Conservation (phyloP, 257 asterid species). For the Lycium ferocissimum region DNA sequence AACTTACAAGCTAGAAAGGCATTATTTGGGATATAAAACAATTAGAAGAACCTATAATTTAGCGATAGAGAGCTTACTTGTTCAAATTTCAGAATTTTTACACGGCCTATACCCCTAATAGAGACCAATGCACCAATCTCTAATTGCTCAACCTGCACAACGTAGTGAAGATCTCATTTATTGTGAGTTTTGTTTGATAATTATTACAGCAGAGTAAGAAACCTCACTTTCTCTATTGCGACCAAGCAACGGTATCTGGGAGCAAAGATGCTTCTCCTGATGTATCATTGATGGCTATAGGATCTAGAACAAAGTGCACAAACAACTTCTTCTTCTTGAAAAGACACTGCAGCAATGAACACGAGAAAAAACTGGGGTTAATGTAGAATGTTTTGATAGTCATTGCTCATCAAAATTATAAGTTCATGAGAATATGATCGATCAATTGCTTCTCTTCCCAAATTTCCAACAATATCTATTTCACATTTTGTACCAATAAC, state of each 20-base stretch:
- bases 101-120: constrained; percentile 83
- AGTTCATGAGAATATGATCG: neutral
- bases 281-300: constrained; percentile 56
- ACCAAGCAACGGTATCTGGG: constrained; percentile 83
- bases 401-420: neutral
- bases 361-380: neutral
- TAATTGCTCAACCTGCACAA: constrained; percentile 66
- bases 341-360: constrained; percentile 55
- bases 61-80: constrained; percentile 51
- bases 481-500: neutral
- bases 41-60: neutral
- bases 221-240: constrained; percentile 72
- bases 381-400: neutral
- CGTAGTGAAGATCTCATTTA: constrained; percentile 16
- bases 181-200: neutral
- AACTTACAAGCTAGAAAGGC: neutral
- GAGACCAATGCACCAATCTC: constrained; percentile 78
- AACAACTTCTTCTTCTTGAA: constrained; percentile 61
- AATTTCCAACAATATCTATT: neutral
- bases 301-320: constrained; percentile 85
- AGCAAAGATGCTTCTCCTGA: constrained; percentile 70
- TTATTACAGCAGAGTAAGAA: constrained; percentile 10
- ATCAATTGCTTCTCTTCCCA: neutral
- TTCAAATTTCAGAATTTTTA: constrained; percentile 58
- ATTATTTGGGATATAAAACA: neutral